Evolutionary conservation across 352 stramenopile genomes (phyloP), one percentile per base, ranked within the genome.

Genomic region (Pilasporangium apinafurcum): DNA sequence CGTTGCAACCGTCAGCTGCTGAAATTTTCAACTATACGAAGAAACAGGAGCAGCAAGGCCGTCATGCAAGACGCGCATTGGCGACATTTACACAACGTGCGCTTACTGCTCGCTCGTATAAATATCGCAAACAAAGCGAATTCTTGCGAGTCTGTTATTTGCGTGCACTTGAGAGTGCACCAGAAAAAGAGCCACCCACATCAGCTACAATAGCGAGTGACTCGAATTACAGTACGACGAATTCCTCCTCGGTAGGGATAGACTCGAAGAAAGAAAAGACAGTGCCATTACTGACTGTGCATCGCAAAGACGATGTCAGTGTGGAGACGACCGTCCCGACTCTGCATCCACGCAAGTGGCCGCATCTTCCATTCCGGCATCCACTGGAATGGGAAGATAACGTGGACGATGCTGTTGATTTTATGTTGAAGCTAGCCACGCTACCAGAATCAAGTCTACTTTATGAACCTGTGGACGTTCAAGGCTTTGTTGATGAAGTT

Each of bases 71-170:
- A 54, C 51, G 45, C 8, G 65, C 65, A 21, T 39, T 73, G 29
- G 59, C 62, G 25, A 48, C 59, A 4, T 73, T 73, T n/a, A 53
- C 43, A 8, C 55, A 62, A 3, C 65, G 65, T 18, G 43, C 64
- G 25, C 62, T 70, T 47, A 61, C 59, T 18, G 65, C 59, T 12
- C 72, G 80, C 40, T 59, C 37, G 2, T 86, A 80, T 51, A 39
- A 68, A 20, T 77, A 74, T 30, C 62, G 61, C 14, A 86, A 86
- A 39, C 62, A 73, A 21, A 73, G 62, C 41, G 74, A 86, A 29
- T 86, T 86, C 38, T 46, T 86, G 39, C 62, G 68, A 5, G 68
- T 83, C 16, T 84, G 74, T 38, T 80, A 83, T 24, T 48, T 62
- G 35, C 65, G 70, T 20, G 66, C 70, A 18, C 25, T 84, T 10